phyloP scores from a whole-genome alignment of 495 filamentous ascomycete species.

The Amorphotheca resinae region DNA sequence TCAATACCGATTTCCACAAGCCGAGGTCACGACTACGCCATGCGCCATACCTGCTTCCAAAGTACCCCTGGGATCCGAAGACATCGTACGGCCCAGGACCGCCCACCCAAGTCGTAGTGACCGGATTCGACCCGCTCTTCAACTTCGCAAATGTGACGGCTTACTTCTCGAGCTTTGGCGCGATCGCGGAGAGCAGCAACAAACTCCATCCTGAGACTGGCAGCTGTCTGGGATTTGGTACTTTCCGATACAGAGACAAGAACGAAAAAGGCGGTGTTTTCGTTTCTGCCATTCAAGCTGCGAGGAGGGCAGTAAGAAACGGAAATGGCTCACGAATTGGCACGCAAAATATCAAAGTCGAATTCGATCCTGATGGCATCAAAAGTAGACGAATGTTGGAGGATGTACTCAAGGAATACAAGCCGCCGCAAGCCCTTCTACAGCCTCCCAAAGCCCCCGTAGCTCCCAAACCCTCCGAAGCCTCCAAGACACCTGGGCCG shows the following conservation, averaged over 20 bases:
- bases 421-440: conserved; percentile 4
- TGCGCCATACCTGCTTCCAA: conserved; percentile 65
- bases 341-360: conserved; percentile 58
- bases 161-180: conserved; percentile 75
- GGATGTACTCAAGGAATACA: conserved; percentile 42
- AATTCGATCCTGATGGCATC: conserved; percentile 76
- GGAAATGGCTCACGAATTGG: conserved; percentile 63
- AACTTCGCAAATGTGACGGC: conserved; percentile 65
- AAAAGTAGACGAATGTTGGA: conserved; percentile 65
- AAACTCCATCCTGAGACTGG: conserved; percentile 87
- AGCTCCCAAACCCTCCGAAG: conserved; percentile 17
- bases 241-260: conserved; percentile 75
- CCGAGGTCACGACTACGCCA: conserved; percentile 61
- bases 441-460: conserved; percentile 18
- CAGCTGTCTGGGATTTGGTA: conserved; percentile 82
- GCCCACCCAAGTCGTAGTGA: conserved; percentile 77
- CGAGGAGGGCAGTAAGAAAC: conserved; percentile 59
- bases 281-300: conserved; percentile 58
- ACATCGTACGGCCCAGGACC: conserved; percentile 83
- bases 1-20: conserved; percentile 53
- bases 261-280: conserved; percentile 31
- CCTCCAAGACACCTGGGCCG: conserved; percentile 40
- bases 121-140: conserved; percentile 84
- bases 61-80: conserved; percentile 63
- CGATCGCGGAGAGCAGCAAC: conserved; percentile 78